A percentile compares a stretch with the other conserved stretches of the same genome.
Evolutionary conservation across 2,329 filamentous ascomycete species (phyloP).

Genomic region (Fusarium fujikuroi): DNA sequence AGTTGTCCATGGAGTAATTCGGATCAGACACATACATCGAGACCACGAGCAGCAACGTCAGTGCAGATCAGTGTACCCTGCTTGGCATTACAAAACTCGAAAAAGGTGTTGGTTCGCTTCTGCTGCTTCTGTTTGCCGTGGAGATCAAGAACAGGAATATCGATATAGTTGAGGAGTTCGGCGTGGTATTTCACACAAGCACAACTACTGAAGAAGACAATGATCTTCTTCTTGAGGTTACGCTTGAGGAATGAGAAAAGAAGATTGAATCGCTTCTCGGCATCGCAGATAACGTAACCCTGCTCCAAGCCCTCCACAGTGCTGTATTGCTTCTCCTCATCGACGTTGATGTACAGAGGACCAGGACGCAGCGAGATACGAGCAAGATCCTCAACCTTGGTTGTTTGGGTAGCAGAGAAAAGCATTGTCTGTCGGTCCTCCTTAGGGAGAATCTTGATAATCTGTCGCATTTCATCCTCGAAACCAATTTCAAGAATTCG

Average conservation of each 20-base stretch:
- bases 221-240: conserved; percentile 93
- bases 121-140: conserved; percentile 99
- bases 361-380: conserved; percentile 91
- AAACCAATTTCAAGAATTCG: conserved; percentile 97
- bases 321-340: conserved; percentile 86
- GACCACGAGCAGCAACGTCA: conserved; percentile 91
- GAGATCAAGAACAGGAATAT: conserved; percentile 85
- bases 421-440: conserved; percentile 93
- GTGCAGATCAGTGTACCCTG: conserved; percentile 94
- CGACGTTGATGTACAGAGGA: conserved; percentile 96
- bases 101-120: conserved; percentile 98
- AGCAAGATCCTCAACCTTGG: conserved; percentile 96
- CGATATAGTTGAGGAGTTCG: conserved; percentile 97
- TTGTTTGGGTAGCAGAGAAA: conserved; percentile 99
- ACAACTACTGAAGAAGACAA: conserved; percentile 94
- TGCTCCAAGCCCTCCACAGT: conserved; percentile 96
- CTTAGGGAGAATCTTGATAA: conserved; percentile 91
- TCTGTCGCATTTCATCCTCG: conserved; percentile 97
- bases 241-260: conserved; percentile 95
- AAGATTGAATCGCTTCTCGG: conserved; percentile 91
- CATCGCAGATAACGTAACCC: conserved; percentile 93
- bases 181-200: conserved; percentile 96
- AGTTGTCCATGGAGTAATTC: not conserved
- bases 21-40: conserved; percentile 71
- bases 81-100: conserved; percentile 84